Evolutionary conservation across 495 filamentous ascomycete species (phyloP), one percentile per base, ranked within the genome.

Genomic region (Ramalina peruviana): DNA sequence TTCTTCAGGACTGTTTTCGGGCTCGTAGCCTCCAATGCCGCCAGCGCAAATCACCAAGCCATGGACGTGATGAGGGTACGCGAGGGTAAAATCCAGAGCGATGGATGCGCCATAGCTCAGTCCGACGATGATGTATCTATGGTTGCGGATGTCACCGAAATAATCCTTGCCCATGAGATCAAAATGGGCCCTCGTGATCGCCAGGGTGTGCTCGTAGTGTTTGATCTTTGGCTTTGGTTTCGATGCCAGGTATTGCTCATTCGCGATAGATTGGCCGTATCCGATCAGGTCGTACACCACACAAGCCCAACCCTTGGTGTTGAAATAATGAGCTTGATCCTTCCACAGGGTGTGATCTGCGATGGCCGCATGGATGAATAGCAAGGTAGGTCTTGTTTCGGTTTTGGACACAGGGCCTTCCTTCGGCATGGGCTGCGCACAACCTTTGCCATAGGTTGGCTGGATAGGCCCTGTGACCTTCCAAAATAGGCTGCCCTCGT

Each of bases 21-120:
- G 25, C 17, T 46, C 49, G 15, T 44, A 36, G 11, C 33, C 42
- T 3, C 49, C 49, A n/a, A 46, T 15, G 19, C 49, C 49, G 19
- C 49, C 49, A 1, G 49, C 49, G 36, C 42, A 51, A 11, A 46
- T 17, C 13, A 51, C 49, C 26, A 51, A 43, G 33, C 42, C 49
- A 15, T 12, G 20, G 16, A 46, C 20, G 16, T 46, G 20, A 19
- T 40, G 16, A 15, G 49, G 42, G 33, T 9, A 21, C 7, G 33
- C 37, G 20, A 51, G 36, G 25, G 40, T 37, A 27, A 51, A 51
- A 26, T 46, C 42, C 6, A 46, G 23, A 17, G 49, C 33, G 25
- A 36, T 46, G n/a, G 19, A 30, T 15, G 40, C 49, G 10, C 49
- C 49, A 19, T 36, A 44, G 45, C 49, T 46, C 38, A 51, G 36